These are phyloP conservation scores for Mortierella antarctica DNA, from an alignment of 192 early-diverging fungal species.

Conservation along the genomic window DNA sequence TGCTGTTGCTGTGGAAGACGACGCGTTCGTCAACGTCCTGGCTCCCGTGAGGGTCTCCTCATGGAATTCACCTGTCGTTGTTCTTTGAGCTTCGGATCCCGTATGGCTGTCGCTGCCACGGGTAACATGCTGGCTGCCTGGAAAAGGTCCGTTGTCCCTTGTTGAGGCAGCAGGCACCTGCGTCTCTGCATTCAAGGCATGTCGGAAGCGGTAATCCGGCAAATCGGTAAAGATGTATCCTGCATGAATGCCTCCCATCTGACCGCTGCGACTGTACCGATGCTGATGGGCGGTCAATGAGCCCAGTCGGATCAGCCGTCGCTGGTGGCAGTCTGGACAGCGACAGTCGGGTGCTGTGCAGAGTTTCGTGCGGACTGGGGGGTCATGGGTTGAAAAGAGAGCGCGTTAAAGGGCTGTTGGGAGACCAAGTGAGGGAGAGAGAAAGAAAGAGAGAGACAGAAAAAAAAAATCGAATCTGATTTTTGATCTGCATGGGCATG, in stretches of 20 bases:
- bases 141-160: neutral
- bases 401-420: neutral
- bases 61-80: neutral
- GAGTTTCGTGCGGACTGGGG: neutral
- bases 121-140: too few relatives aligned
- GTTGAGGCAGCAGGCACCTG: too few relatives aligned
- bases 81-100: too few relatives aligned
- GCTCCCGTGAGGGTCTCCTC: neutral
- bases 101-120: too few relatives aligned
- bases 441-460: neutral
- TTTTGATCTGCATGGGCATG: too few relatives aligned
- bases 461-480: neutral
- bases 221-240: slow-evolving; percentile 2
- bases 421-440: neutral
- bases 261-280: neutral
- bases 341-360: slow-evolving; percentile 13
- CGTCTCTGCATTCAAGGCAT: neutral
- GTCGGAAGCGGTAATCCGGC: slow-evolving; percentile 7
- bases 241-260: neutral
- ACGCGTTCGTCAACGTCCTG: neutral
- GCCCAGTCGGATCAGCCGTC: slow-evolving; percentile 5
- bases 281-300: neutral
- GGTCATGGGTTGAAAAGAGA: neutral
- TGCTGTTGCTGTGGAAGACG: neutral
- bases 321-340: slow-evolving; percentile 19